A percentile compares a stretch with the other conserved stretches of the same genome.
Evolutionary conservation across 1,284 basidiomycete species (phyloP).

Genomic region (Pseudozyma flocculosa): DNA sequence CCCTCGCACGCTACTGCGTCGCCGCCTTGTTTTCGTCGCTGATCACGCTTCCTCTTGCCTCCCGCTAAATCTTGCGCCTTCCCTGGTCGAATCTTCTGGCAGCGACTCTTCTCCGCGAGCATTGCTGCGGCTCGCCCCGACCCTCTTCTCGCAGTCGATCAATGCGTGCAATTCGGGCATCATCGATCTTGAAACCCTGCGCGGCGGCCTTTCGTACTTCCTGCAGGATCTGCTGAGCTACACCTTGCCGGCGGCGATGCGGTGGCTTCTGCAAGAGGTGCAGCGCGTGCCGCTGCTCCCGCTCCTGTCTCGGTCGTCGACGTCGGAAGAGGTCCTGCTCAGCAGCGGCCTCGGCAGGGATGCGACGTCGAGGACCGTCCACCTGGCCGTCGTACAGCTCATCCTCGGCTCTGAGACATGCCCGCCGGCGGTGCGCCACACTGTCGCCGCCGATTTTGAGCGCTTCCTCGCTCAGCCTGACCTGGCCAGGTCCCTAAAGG

Average conservation of each 20-base stretch:
- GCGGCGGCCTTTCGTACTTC: conserved; percentile 63
- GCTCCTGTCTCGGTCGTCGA: conserved; percentile 9
- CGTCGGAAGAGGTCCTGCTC: conserved; percentile 13
- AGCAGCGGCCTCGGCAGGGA: conserved; percentile 18
- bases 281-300: conserved; percentile 10
- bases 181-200: conserved; percentile 62
- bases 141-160: conserved; percentile 62
- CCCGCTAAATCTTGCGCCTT: background rate
- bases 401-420: conserved; percentile 24
- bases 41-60: no score
- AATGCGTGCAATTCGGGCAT: conserved; percentile 59
- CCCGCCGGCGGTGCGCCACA: conserved; percentile 11
- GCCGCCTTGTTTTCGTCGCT: no score
- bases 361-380: conserved; percentile 15
- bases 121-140: conserved; percentile 60
- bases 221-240: conserved; percentile 63
- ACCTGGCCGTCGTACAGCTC: conserved; percentile 21
- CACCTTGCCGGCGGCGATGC: conserved; percentile 61
- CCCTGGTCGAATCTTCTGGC: background rate
- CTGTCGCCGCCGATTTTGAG: conserved; percentile 10
- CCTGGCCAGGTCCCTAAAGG: background rate
- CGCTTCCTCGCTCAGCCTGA: conserved; percentile 3
- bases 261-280: conserved; percentile 37
- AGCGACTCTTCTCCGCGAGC: conserved; percentile 60
- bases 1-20: no score